Evolutionary conservation across 2,329 filamentous ascomycete genomes (phyloP), one percentile per base, ranked within the genome.

Genomic region (Ascosphaera acerosa): DNA sequence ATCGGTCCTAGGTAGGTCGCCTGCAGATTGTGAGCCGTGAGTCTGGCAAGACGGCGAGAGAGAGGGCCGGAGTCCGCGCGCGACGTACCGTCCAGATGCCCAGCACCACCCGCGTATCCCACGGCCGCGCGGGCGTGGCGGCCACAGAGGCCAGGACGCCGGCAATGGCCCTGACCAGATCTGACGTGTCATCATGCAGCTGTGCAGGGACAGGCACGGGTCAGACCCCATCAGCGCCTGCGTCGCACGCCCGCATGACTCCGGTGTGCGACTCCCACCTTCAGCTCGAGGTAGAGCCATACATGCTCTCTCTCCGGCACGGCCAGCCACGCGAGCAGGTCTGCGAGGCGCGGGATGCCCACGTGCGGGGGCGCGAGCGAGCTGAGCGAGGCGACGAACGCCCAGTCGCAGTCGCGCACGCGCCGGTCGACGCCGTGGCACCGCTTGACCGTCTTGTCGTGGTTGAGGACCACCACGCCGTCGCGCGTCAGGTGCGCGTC

Each of bases 241-340:
- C 10, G 25, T 27, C 25, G 15, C 25, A n/a, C n/a, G n/a, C n/a
- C n/a, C n/a, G n/a, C n/a, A n/a, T n/a, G n/a, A n/a, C n/a, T n/a
- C n/a, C n/a, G 25, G 25, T 28, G n/a, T n/a, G n/a, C n/a, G n/a
- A 28, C 30, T 38, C 44, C 14, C 49, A 77, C 71, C 59, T 92
- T 94, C 48, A 94, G 77, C 48, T 94, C 84, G 3, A 94, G 57
- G 36, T 92, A 51, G 4, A 87, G 42, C 82, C 82, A 91, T 6
- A 82, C 58, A 27, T 72, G 49, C 42, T 76, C 66, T 23, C 64
- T 48, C 1, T 60, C 71, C 0, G 70, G 70, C 39, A 64, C 55
- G 0, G 64, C 58, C 32, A 94, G 49, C 44, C 73, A 84, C 35
- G 66, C 59, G 6, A 92, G 56, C 32, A 92, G 53, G 43, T 92